Conservation (phyloP, 129 eudicot genomes). For the Mikania micrantha region DNA sequence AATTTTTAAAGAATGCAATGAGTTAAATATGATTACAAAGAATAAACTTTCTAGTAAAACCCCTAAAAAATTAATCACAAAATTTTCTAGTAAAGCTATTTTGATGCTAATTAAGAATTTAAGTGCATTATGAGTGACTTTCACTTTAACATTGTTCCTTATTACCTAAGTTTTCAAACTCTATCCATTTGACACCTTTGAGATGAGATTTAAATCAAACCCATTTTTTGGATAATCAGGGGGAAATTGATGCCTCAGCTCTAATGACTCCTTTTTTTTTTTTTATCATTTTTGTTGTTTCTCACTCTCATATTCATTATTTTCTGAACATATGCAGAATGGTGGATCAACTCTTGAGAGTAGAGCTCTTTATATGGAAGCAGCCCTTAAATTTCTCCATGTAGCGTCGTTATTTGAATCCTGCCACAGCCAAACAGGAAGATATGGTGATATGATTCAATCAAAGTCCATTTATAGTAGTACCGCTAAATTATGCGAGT, state of each 20-base stretch:
- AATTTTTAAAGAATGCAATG: not conserved
- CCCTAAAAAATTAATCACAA: not conserved
- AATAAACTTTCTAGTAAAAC: too few species aligned
- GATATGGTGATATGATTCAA: constrained; percentile 69
- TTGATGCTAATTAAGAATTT: not conserved
- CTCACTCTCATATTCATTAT: not conserved
- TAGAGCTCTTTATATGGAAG: constrained; percentile 73
- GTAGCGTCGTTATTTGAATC: constrained; percentile 87
- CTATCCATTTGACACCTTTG: not conserved
- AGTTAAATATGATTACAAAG: not conserved
- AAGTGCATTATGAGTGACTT: not conserved
- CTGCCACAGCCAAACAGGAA: constrained; percentile 42
- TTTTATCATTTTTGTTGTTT: constrained; percentile 1
- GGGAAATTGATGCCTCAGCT: not conserved
- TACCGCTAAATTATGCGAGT: constrained; percentile 95
- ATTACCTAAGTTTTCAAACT: not conserved
- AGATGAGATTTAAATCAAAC: not conserved
- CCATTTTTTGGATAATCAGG: not conserved
- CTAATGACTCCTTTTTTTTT: not conserved
- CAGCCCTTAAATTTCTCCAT: constrained; percentile 85
- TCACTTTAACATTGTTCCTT: not conserved
- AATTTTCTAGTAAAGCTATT: not conserved
- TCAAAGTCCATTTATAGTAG: constrained; percentile 64
- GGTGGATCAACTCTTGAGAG: constrained; percentile 67
- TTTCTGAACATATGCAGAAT: constrained; percentile 36